Conservation (phyloP, 352 stramenopile genomes). For the Phytopythium sindhum region DNA sequence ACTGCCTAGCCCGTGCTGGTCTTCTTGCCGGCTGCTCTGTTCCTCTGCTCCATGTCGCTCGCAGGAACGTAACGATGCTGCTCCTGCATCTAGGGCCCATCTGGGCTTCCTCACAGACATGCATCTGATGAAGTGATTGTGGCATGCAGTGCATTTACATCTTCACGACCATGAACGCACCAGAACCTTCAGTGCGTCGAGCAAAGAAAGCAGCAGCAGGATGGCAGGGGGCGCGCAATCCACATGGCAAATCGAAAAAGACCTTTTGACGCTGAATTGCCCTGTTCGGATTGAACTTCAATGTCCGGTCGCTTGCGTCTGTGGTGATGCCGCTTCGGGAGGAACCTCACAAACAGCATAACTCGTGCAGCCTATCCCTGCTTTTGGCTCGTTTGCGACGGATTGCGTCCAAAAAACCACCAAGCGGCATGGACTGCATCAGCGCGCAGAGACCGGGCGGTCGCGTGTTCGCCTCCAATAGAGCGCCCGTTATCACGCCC, state of each 20-base stretch:
- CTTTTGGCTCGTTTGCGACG: neutral
- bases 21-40: neutral
- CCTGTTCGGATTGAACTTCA: conserved; percentile 1
- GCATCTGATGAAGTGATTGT: neutral
- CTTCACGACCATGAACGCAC: neutral
- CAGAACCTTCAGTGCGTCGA: neutral
- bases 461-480: neutral
- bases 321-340: neutral
- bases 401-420: neutral
- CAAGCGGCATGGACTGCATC: neutral
- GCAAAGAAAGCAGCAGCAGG: neutral
- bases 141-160: neutral
- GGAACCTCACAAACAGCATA: neutral
- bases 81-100: neutral
- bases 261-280: neutral
- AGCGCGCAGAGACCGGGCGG: neutral
- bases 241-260: neutral
- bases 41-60: neutral
- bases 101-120: neutral
- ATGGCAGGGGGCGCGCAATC: neutral
- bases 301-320: neutral
- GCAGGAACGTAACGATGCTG: neutral
- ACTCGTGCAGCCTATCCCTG: neutral
- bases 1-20: too few relatives aligned
- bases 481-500: neutral